Evolutionary conservation across 495 filamentous ascomycete genomes (phyloP).

Genomic region (Podospora didyma): DNA sequence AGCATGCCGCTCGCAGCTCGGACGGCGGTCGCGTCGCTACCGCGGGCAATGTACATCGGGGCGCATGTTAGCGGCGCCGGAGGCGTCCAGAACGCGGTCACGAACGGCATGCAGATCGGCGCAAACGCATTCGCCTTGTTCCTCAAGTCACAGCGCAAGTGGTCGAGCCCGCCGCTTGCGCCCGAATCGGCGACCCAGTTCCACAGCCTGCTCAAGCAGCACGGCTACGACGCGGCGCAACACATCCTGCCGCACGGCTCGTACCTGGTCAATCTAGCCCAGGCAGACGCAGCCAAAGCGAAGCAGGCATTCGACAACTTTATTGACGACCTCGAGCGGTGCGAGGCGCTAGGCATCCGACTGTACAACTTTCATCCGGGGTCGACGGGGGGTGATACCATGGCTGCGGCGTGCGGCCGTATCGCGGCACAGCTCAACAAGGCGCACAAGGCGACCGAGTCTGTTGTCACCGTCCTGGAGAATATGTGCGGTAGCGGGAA

Average conservation of each 20-base stretch:
- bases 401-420: conserved; percentile 66
- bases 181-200: conserved; percentile 65
- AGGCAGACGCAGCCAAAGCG: conserved; percentile 71
- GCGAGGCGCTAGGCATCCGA: conserved; percentile 80
- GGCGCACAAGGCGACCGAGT: conserved; percentile 68
- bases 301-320: conserved; percentile 85
- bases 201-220: conserved; percentile 57
- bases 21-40: conserved; percentile 56
- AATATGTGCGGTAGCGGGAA: conserved; percentile 92
- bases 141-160: conserved; percentile 92
- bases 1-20: conserved; percentile 69
- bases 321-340: conserved; percentile 82
- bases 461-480: conserved; percentile 80
- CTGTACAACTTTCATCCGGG: conserved; percentile 99
- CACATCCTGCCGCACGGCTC: conserved; percentile 88
- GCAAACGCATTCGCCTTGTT: conserved; percentile 93
- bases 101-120: conserved; percentile 75
- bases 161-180: conserved; percentile 77
- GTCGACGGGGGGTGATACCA: conserved; percentile 61
- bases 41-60: conserved; percentile 72
- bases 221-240: conserved; percentile 65
- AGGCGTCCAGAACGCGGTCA: conserved; percentile 84
- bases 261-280: conserved; percentile 93
- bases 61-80: conserved; percentile 89
- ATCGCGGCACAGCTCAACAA: conserved; percentile 76